Conservation (phyloP, 345 rosid genomes). For the Dipteronia dyeriana region DNA sequence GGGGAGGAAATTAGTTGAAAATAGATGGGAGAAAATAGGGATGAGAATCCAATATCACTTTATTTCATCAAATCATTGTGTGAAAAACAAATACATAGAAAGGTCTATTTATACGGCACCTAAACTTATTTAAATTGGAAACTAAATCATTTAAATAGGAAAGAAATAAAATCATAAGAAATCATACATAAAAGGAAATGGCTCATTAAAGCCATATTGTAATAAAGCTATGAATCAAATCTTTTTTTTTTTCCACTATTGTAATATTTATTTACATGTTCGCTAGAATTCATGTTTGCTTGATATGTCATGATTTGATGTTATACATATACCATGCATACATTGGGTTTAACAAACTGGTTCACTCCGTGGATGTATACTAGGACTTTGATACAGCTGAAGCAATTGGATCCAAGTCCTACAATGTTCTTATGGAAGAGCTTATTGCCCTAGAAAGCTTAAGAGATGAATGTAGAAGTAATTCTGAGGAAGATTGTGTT, state of each 20-base stretch:
- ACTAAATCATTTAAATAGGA: neutral
- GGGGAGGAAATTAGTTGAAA: neutral
- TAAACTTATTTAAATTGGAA: neutral
- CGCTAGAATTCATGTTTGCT: neutral
- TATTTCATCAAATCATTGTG: neutral
- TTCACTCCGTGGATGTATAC: constrained; percentile 21
- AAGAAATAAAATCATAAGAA: neutral
- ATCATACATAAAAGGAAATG: neutral
- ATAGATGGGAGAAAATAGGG: neutral
- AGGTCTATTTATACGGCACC: neutral
- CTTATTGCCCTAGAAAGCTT: constrained; percentile 84
- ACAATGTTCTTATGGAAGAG: constrained; percentile 83
- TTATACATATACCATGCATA: neutral
- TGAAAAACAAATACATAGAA: neutral
- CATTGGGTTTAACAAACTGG: neutral
- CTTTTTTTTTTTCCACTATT: too few relatives aligned
- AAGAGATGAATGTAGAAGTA: constrained; percentile 41
- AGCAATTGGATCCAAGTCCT: constrained; percentile 86
- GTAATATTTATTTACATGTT: neutral
- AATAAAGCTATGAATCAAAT: neutral
- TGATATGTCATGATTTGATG: neutral
- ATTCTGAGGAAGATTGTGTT: constrained; percentile 64
- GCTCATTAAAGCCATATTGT: neutral
- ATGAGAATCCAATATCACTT: neutral
- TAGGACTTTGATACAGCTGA: constrained; percentile 83